Conservation (phyloP, 1,284 basidiomycete species). For the Austropuccinia psidii region DNA sequence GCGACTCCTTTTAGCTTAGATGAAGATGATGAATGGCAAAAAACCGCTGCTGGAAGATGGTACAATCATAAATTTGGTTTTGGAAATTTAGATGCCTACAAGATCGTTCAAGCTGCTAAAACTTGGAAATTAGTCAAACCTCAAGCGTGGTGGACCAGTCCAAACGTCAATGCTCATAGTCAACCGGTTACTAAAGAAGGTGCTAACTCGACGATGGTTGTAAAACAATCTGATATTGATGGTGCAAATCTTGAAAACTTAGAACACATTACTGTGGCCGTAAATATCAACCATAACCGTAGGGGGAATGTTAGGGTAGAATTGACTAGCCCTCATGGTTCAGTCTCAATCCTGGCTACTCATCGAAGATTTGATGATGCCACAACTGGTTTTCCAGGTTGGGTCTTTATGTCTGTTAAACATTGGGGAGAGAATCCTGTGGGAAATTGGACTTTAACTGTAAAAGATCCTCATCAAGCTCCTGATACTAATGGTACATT, state of each 20-base stretch:
- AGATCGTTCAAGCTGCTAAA: slow-evolving; percentile 71
- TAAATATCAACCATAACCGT: slow-evolving; percentile 80
- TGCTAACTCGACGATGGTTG: slow-evolving; percentile 59
- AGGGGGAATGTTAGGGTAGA: slow-evolving; percentile 92
- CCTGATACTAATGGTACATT: slow-evolving; percentile 62
- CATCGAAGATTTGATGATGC: slow-evolving; percentile 64
- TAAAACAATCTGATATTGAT: slow-evolving; percentile 65
- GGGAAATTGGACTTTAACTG: slow-evolving; percentile 84
- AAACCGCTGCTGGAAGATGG: slow-evolving; percentile 64
- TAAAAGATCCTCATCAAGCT: slow-evolving; percentile 54
- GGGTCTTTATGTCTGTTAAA: slow-evolving; percentile 97
- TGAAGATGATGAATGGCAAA: slow-evolving; percentile 91
- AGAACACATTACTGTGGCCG: slow-evolving; percentile 86
- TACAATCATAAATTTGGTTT: slow-evolving; percentile 99
- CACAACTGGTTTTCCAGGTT: slow-evolving; percentile 70
- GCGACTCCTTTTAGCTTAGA: slow-evolving; percentile 67
- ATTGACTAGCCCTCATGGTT: slow-evolving; percentile 72
- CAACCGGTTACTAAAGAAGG: slow-evolving; percentile 60
- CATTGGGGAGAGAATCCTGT: slow-evolving; percentile 92
- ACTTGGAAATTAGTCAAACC: slow-evolving; percentile 84
- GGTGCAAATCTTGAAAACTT: slow-evolving; percentile 73
- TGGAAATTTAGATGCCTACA: slow-evolving; percentile 76
- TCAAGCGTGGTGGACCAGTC: slow-evolving; percentile 64
- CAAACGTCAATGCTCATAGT: slow-evolving; percentile 25
- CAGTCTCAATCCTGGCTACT: slow-evolving; percentile 74